phyloP scores from a whole-genome alignment of 768 basidiomycete species.

The Cytidiella melzeri region DNA sequence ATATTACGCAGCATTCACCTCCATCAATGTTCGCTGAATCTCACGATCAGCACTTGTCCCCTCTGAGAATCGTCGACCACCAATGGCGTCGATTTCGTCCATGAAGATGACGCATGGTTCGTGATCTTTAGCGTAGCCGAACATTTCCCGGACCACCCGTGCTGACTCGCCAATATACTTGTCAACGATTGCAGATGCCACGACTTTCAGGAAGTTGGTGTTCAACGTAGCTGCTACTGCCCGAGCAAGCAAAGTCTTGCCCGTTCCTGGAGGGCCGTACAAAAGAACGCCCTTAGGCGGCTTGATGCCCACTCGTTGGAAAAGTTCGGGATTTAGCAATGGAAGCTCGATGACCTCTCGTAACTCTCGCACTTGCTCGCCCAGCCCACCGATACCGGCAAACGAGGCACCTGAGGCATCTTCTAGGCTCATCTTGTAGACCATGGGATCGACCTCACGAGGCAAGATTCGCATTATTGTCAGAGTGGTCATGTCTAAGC shows the following conservation, averaged over 20 bases:
- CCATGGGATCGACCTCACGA: slow-evolving; percentile 94
- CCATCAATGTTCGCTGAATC: slow-evolving; percentile 98
- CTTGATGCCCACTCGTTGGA: slow-evolving; percentile 91
- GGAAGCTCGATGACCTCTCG: slow-evolving; percentile 98
- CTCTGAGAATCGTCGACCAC: slow-evolving; percentile 84
- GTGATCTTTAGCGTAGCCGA: slow-evolving; percentile 94
- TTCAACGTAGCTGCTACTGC: slow-evolving; percentile 93
- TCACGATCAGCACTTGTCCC: slow-evolving; percentile 98
- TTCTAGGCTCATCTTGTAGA: slow-evolving; percentile 99
- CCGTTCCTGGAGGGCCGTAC: slow-evolving; percentile 95
- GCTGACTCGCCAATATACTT: slow-evolving; percentile 99
- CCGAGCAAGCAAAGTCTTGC: slow-evolving; percentile 91
- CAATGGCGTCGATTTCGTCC: slow-evolving; percentile 98
- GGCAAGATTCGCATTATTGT: slow-evolving; percentile 99
- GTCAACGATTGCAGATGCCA: slow-evolving; percentile 95
- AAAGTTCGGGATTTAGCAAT: slow-evolving; percentile 89
- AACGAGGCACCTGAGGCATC: slow-evolving; percentile 95
- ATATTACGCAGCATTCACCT: slow-evolving; percentile 39
- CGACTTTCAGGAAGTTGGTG: slow-evolving; percentile 98
- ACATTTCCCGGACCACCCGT: slow-evolving; percentile 96
- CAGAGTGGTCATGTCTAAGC: slow-evolving; percentile 97
- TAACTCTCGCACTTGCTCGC: slow-evolving; percentile 94
- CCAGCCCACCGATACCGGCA: slow-evolving; percentile 93
- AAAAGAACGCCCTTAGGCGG: slow-evolving; percentile 95
- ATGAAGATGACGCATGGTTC: slow-evolving; percentile 99